Conservation (phyloP, 306 rosid species). For the Argentina anserina region DNA sequence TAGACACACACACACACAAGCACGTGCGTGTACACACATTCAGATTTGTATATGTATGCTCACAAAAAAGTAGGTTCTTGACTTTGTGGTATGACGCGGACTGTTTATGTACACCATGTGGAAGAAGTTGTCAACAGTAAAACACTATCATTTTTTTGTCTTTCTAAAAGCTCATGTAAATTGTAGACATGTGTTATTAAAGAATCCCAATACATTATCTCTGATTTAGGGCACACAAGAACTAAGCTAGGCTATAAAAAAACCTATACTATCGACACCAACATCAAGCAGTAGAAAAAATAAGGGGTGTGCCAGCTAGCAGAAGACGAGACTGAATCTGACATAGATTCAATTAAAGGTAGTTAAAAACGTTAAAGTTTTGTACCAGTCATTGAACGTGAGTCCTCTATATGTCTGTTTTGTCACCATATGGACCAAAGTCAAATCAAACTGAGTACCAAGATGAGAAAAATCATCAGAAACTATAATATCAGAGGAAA, state of each 20-base stretch:
- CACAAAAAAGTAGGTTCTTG: background rate
- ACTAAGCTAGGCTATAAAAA: background rate
- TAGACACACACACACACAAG: background rate
- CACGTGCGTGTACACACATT: background rate
- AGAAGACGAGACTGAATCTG: background rate
- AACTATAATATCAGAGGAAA: background rate
- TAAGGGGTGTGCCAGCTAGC: background rate
- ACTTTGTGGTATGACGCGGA: background rate
- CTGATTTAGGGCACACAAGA: background rate
- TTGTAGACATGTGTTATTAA: background rate
- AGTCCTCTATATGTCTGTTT: background rate
- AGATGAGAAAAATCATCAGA: background rate
- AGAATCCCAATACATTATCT: background rate
- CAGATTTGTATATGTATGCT: background rate
- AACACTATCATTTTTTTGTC: background rate
- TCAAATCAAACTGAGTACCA: background rate
- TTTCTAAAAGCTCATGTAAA: background rate
- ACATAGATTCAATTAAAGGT: background rate
- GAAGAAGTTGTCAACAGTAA: background rate
- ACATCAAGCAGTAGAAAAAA: background rate
- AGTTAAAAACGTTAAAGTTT: background rate
- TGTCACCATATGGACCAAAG: background rate
- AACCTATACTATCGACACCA: background rate
- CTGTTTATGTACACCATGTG: background rate
- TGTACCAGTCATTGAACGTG: background rate